These are phyloP conservation scores for Silybum marianum DNA, from an alignment of 129 eudicot genomes.

Conservation along the genomic window DNA sequence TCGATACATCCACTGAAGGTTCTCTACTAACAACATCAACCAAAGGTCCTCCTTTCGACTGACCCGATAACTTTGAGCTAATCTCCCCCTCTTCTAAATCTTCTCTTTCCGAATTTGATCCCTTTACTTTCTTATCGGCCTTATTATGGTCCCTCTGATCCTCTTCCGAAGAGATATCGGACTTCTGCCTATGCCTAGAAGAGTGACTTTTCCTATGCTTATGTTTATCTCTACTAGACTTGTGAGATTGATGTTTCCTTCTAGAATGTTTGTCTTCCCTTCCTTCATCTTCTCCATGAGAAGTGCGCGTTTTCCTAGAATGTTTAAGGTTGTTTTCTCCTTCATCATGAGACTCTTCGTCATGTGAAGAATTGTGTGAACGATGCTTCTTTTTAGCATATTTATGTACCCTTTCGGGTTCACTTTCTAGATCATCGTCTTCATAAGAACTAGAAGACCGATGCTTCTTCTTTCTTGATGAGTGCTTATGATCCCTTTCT, in stretches of 20 bases:
- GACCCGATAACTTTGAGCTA: slow-evolving; percentile 56
- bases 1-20: slow-evolving; percentile 46
- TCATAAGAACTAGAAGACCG: slow-evolving; percentile 40
- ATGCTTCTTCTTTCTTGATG: slow-evolving; percentile 46
- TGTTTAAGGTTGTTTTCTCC: slow-evolving; percentile 34
- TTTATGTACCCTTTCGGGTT: slow-evolving; percentile 29
- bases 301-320: slow-evolving; percentile 36
- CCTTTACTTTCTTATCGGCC: slow-evolving; percentile 32
- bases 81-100: slow-evolving; percentile 87
- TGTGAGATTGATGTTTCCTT: slow-evolving; percentile 56
- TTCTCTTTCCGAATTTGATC: slow-evolving; percentile 38
- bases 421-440: slow-evolving; percentile 34
- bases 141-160: slow-evolving; percentile 28
- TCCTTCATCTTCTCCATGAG: slow-evolving; percentile 28
- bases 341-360: slow-evolving; percentile 19
- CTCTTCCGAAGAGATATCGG: slow-evolving; percentile 43
- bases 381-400: slow-evolving; percentile 54
- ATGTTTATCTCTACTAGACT: slow-evolving; percentile 49
- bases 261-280: slow-evolving; percentile 29
- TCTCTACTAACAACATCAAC: slow-evolving; percentile 49
- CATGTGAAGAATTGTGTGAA: slow-evolving; percentile 44
- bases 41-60: slow-evolving; percentile 32
- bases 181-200: slow-evolving; percentile 38
- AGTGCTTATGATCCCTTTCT: slow-evolving; percentile 31
- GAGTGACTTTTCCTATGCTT: slow-evolving; percentile 56